Percentiles rank a stretch among this genome's conserved stretches.
phyloP scores from a whole-genome alignment of 495 filamentous ascomycete species.

The Neurospora cerealis region DNA sequence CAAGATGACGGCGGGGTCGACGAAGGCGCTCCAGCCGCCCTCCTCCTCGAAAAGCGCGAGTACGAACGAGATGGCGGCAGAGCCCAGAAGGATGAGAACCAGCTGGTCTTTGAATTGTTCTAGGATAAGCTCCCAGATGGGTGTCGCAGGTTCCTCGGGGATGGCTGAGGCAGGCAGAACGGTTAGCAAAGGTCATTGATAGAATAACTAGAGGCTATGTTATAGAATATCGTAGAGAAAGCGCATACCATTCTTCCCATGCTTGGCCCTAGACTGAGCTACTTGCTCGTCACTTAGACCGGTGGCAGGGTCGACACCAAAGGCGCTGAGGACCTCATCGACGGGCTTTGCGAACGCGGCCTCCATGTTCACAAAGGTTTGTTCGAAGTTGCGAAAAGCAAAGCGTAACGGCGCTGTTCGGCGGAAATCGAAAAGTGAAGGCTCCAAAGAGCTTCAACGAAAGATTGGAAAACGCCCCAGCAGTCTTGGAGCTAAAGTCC shows the following conservation, averaged over 20 bases:
- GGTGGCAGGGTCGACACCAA: constrained; percentile 52
- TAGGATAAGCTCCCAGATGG: constrained; percentile 88
- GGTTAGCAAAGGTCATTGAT: neutral
- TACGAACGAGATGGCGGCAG: constrained; percentile 88
- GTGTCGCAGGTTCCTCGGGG: constrained; percentile 93
- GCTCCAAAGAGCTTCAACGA: neutral
- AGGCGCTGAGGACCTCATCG: constrained; percentile 59
- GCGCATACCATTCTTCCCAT: constrained; percentile 77
- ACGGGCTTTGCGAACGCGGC: constrained; percentile 61
- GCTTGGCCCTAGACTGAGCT: constrained; percentile 46
- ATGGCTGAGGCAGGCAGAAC: constrained; percentile 49
- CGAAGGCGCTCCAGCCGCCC: constrained; percentile 95
- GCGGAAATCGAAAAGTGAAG: neutral
- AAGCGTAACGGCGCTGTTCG: neutral
- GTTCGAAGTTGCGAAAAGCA: neutral
- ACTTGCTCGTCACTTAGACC: constrained; percentile 68
- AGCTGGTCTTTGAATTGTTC: constrained; percentile 99
- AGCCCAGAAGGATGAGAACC: constrained; percentile 88
- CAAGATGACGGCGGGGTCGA: constrained; percentile 93
- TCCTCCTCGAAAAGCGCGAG: constrained; percentile 89
- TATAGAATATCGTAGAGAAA: neutral
- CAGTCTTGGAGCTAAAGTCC: neutral
- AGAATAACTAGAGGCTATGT: neutral
- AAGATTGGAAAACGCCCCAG: neutral
- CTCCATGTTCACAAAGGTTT: constrained; percentile 50